phyloP scores from a whole-genome alignment of 75 land plant genomes.

The Selaginella tamariscina region DNA sequence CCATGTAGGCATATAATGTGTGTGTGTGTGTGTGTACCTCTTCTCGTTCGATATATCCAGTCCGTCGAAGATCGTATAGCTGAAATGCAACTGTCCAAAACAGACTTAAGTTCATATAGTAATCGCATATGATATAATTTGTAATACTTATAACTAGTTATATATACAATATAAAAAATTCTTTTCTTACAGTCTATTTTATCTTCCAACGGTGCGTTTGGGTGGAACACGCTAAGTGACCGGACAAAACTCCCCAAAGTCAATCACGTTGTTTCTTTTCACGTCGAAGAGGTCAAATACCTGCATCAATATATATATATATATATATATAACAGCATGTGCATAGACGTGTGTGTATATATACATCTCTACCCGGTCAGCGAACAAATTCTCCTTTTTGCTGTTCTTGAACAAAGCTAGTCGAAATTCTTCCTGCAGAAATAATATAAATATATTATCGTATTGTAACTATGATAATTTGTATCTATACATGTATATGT shows the following conservation, averaged over 20 bases:
- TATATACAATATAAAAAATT: too few species aligned
- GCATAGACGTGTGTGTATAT: neutral
- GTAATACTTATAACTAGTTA: neutral
- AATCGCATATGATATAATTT: neutral
- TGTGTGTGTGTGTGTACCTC: constrained; percentile 60
- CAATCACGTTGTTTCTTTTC: constrained; percentile 66
- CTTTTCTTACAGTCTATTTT: constrained; percentile 77
- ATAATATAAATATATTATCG: neutral
- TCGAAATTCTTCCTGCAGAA: constrained; percentile 40
- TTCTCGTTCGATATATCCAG: constrained; percentile 76
- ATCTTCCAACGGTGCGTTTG: constrained; percentile 67
- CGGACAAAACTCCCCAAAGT: constrained; percentile 88
- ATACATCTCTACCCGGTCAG: constrained; percentile 33
- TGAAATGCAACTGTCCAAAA: constrained; percentile 69
- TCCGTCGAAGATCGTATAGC: constrained; percentile 70
- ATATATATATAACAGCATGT: neutral
- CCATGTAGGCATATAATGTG: too few species aligned
- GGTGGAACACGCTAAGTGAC: constrained; percentile 85
- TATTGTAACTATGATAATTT: too few species aligned
- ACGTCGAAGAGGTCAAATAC: constrained; percentile 88
- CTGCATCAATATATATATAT: constrained; percentile 28
- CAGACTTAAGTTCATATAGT: neutral
- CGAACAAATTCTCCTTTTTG: constrained; percentile 36
- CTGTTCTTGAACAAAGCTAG: constrained; percentile 44
- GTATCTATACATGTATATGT: too few species aligned